These are phyloP conservation scores for Xylaria sp. DNA, from an alignment of 2,329 filamentous ascomycete genomes.

Conservation along the genomic window DNA sequence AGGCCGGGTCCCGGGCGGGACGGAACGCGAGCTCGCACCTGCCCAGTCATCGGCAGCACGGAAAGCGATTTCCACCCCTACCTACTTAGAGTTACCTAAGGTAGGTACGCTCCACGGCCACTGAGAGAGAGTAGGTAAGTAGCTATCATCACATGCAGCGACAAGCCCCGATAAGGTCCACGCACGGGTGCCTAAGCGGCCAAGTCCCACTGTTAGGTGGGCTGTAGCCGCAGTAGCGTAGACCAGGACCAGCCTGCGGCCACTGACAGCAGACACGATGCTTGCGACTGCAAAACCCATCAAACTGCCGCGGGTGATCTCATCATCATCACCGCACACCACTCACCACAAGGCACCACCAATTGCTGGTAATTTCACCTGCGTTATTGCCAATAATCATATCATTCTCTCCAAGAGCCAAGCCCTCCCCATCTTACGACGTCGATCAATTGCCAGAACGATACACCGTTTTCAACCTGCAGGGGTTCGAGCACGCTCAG, in stretches of 20 bases:
- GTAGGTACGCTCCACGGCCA: constrained; percentile 12
- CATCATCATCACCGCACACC: constrained; percentile 14
- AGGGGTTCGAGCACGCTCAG: constrained; percentile 25
- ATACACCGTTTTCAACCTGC: constrained; percentile 33
- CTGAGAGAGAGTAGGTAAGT: not conserved
- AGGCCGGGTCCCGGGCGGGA: constrained; percentile 25
- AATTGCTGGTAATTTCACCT: constrained; percentile 30
- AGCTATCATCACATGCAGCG: constrained; percentile 22
- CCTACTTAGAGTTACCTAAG: too few species aligned
- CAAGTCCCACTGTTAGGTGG: constrained; percentile 3
- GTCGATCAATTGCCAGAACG: constrained; percentile 22
- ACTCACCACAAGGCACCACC: constrained; percentile 12
- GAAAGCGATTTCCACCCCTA: constrained; percentile 27
- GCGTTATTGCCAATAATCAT: constrained; percentile 35
- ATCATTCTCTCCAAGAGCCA: constrained; percentile 33
- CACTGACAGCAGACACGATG: not conserved
- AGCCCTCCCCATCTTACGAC: constrained; percentile 29
- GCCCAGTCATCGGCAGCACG: constrained; percentile 28
- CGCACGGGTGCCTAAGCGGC: constrained; percentile 23
- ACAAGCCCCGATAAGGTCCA: constrained; percentile 21
- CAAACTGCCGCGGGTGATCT: constrained; percentile 29
- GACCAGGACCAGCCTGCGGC: not conserved
- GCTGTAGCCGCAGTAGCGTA: not conserved
- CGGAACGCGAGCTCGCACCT: constrained; percentile 24
- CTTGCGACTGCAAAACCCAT: constrained; percentile 14